Evolutionary conservation across 768 basidiomycete genomes (phyloP).

Genomic region (Suillus sp.): DNA sequence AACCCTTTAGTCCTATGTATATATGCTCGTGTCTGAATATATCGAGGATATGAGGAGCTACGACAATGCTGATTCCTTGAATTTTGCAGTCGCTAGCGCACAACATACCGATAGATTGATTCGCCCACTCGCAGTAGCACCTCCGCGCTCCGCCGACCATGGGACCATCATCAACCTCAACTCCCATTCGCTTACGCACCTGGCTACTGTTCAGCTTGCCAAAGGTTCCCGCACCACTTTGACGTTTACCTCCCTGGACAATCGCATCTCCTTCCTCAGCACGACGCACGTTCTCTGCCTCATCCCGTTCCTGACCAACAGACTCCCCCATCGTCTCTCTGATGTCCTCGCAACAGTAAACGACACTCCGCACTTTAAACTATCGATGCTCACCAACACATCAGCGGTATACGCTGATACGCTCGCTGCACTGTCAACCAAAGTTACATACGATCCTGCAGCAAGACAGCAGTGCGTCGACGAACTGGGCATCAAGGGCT

Average conservation of each 20-base stretch:
- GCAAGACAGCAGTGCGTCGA: constrained; percentile 18
- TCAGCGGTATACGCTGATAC: constrained; percentile 36
- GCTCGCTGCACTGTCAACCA: constrained; percentile 16
- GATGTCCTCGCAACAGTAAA: constrained; percentile 38
- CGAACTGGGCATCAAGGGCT: constrained; percentile 36
- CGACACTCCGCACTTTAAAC: constrained; percentile 24
- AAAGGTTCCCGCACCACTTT: constrained; percentile 26
- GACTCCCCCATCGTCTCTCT: constrained; percentile 38
- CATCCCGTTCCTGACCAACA: constrained; percentile 44
- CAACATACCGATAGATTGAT: constrained; percentile 19
- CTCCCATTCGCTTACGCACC: constrained; percentile 13
- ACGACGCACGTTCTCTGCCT: constrained; percentile 43
- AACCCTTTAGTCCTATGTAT: neutral
- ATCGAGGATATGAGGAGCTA: neutral
- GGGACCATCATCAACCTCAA: constrained; percentile 28
- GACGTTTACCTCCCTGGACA: constrained; percentile 43
- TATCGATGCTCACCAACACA: constrained; percentile 42
- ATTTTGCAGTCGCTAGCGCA: constrained; percentile 4
- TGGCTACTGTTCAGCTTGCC: constrained; percentile 16
- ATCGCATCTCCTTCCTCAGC: constrained; percentile 37
- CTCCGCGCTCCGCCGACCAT: constrained; percentile 5
- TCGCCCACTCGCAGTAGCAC: constrained; percentile 9
- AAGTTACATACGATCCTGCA: constrained; percentile 15
- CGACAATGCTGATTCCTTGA: neutral
- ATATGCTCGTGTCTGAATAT: neutral